Percentiles rank a stretch among this genome's conserved stretches.
Conservation (phyloP, 1,284 basidiomycete genomes). For the Athelia psychrophila region DNA sequence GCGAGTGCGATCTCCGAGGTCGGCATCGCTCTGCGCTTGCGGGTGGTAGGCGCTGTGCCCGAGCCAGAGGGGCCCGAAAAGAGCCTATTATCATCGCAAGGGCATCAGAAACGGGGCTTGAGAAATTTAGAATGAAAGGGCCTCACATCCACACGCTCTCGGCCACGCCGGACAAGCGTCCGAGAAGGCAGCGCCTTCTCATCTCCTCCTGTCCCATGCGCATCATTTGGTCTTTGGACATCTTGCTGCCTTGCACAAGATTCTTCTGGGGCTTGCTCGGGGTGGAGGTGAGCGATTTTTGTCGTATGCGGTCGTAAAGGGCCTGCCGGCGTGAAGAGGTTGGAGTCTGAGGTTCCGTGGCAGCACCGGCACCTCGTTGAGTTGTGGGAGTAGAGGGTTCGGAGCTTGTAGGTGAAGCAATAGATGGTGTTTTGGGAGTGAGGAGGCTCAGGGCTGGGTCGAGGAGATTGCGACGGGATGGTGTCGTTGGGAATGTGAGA, state of each 20-base stretch:
- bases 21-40: slow-evolving; percentile 69
- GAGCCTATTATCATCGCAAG: slow-evolving; percentile 45
- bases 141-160: slow-evolving; percentile 86
- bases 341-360: slow-evolving; percentile 63
- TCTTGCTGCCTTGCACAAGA: slow-evolving; percentile 36
- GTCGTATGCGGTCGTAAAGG: slow-evolving; percentile 73
- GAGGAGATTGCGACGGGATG: slow-evolving; percentile 38
- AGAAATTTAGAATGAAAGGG: slow-evolving; percentile 10
- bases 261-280: slow-evolving; percentile 54
- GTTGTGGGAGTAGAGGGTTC: slow-evolving; percentile 63
- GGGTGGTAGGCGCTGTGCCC: slow-evolving; percentile 45
- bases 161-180: slow-evolving; percentile 73
- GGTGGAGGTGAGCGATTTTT: slow-evolving; percentile 61
- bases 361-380: slow-evolving; percentile 50
- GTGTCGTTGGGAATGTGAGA: slow-evolving; percentile 52
- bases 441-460: slow-evolving; percentile 29
- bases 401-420: slow-evolving; percentile 31
- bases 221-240: slow-evolving; percentile 63
- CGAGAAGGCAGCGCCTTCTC: slow-evolving; percentile 67
- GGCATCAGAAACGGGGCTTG: slow-evolving; percentile 5
- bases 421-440: slow-evolving; percentile 50
- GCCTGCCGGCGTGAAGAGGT: slow-evolving; percentile 71
- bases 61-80: slow-evolving; percentile 59
- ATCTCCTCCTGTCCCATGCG: slow-evolving; percentile 75
- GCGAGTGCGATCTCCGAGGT: slow-evolving; percentile 60